phyloP scores from a whole-genome alignment of 2,329 filamentous ascomycete species.

The Talaromyces verruculosus region DNA sequence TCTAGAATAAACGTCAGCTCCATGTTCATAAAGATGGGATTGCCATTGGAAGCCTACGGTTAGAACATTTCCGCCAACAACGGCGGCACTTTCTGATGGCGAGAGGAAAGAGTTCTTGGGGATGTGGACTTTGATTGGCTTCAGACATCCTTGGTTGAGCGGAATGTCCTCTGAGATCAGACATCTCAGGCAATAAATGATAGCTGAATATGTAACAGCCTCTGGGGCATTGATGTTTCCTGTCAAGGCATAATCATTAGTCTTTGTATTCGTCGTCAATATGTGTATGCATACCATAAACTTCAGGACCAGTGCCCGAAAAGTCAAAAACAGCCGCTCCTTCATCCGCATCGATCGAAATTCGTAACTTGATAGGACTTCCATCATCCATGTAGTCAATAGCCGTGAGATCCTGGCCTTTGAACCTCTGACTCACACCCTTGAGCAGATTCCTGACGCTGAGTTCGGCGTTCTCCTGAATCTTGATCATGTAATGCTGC shows the following conservation, averaged over 20 bases:
- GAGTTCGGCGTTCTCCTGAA: slow-evolving; percentile 73
- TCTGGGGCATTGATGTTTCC: slow-evolving; percentile 74
- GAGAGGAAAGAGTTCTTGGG: slow-evolving; percentile 69
- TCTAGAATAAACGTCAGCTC: slow-evolving; percentile 32
- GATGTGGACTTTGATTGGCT: slow-evolving; percentile 69
- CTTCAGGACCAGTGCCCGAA: slow-evolving; percentile 72
- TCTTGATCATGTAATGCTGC: slow-evolving; percentile 74
- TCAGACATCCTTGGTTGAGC: slow-evolving; percentile 77
- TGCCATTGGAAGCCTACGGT: slow-evolving; percentile 46
- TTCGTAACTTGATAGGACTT: slow-evolving; percentile 69
- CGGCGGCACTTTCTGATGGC: slow-evolving; percentile 70
- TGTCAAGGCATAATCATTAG: slow-evolving; percentile 24
- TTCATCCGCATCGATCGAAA: slow-evolving; percentile 68
- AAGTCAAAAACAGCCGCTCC: slow-evolving; percentile 76
- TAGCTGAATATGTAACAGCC: slow-evolving; percentile 75
- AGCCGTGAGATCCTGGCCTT: slow-evolving; percentile 64
- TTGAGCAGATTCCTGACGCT: slow-evolving; percentile 70
- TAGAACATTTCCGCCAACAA: slow-evolving; percentile 77
- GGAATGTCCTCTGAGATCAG: slow-evolving; percentile 76
- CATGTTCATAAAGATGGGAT: background rate
- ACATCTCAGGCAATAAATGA: slow-evolving; percentile 77
- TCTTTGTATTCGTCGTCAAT: background rate
- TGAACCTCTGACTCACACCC: slow-evolving; percentile 63
- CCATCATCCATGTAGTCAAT: slow-evolving; percentile 83
- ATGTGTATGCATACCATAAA: slow-evolving; percentile 56